Evolutionary conservation across 2,329 filamentous ascomycete species (phyloP).

Genomic region (Exophiala xenobiotica): DNA sequence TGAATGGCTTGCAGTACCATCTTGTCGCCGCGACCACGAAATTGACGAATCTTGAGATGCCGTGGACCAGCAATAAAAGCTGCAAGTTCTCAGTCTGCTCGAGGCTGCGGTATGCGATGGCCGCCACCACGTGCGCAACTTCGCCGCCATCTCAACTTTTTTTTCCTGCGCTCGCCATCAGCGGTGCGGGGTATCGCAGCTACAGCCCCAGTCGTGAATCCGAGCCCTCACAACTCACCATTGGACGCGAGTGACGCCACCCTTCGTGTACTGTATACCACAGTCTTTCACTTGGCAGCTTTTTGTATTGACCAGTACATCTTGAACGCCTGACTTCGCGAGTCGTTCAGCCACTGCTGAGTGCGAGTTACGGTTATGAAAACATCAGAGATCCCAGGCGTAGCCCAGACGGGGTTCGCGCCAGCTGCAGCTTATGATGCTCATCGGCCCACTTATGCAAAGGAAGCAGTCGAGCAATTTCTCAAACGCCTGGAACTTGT

Average conservation of each 20-base stretch:
- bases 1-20: constrained; percentile 62
- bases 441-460: constrained; percentile 66
- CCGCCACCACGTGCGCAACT: background rate
- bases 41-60: background rate
- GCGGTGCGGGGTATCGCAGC: background rate
- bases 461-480: constrained; percentile 58
- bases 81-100: no score
- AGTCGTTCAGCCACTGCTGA: background rate
- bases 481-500: constrained; percentile 56
- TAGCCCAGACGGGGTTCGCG: constrained; percentile 56
- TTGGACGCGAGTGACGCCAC: no score
- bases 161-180: background rate
- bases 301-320: no score
- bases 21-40: background rate
- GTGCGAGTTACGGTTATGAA: constrained; percentile 5
- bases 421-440: constrained; percentile 65
- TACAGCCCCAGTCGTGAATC: background rate
- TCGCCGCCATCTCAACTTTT: background rate
- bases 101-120: no score
- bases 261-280: no score
- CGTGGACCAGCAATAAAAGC: background rate
- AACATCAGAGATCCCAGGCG: constrained; percentile 9
- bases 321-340: no score
- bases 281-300: no score
- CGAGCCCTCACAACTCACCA: no score